Evolutionary conservation across 2,329 filamentous ascomycete species (phyloP).

Genomic region (Colletotrichum kahawae): DNA sequence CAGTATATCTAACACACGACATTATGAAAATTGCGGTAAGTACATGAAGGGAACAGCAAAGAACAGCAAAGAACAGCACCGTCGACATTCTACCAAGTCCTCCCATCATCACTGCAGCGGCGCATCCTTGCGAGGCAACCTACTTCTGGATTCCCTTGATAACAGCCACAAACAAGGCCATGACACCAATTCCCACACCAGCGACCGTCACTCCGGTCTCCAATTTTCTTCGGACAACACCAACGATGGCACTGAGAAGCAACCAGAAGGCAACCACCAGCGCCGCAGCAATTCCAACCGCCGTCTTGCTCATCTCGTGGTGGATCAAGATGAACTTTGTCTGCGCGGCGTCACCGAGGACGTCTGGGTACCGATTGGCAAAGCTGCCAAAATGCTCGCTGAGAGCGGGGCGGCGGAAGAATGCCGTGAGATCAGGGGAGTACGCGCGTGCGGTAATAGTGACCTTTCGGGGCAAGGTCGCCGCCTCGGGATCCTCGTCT

Average conservation of each 20-base stretch:
- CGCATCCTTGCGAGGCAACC: background rate
- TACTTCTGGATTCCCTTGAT: background rate
- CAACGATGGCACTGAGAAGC: background rate
- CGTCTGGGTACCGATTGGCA: background rate
- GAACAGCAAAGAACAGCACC: background rate
- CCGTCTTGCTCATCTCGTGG: background rate
- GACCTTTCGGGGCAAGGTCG: background rate
- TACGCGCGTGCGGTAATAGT: background rate
- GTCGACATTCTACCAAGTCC: background rate
- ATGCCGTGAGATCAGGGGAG: background rate
- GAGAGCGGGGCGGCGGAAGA: background rate
- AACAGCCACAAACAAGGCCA: background rate
- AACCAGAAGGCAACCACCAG: background rate
- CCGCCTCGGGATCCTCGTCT: rapidly evolving
- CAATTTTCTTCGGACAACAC: background rate
- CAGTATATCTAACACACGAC: background rate
- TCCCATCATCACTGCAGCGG: background rate
- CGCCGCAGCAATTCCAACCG: background rate
- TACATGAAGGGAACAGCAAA: background rate
- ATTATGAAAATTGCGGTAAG: background rate
- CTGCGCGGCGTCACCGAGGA: background rate
- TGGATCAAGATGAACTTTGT: background rate
- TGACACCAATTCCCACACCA: background rate
- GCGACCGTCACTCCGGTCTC: background rate
- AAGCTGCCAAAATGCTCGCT: rapidly evolving